Evolutionary conservation across 2,329 filamentous ascomycete species (phyloP), one percentile per base, ranked within the genome.

Genomic region (Claviceps citrina): DNA sequence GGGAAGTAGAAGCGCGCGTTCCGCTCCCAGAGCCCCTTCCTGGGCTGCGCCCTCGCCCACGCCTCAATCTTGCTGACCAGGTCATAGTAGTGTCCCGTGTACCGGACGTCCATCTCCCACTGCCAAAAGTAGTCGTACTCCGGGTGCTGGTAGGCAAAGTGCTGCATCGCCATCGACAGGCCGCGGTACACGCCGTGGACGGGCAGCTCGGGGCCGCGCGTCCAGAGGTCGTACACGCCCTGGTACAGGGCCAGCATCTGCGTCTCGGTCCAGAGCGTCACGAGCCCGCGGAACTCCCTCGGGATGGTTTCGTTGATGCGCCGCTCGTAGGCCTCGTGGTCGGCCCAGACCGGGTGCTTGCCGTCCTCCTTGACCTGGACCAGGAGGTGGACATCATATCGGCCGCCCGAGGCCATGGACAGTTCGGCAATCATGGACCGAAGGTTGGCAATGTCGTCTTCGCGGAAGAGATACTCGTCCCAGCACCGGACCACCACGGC

Each of bases 91-190:
- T 94, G 85, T 27, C 86, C 85, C 0, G 82, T 91, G 58, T 93
- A 93, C 24, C 85, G 78, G 33, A 87, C 76, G 52, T 94, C 86
- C 79, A 93, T 89, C 59, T 94, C 86, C 84, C 86, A 93, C 49
- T 93, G 84, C 86, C 86, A 94, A 59, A 86, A 85, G 61, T 78
- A 84, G 36, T 93, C 84, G 54, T 87, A 94, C 57, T 93, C 86
- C 1, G 84, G 82, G 58, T 94, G 86, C 51, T 76, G 73, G 53
- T 87, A 78, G 5, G 87, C 84, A 56, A 96, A 96, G 59, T 89
- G 83, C 54, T 95, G 87, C 65, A 96, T 78, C 0, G 87, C 85
- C 84, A 96, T 93, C 51, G 86, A 85, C 8, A 91, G 75, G 40
- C 84, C 87, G 39, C 91, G 81, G 62, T 96, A 96, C 7, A 93